Base-by-base conservation (phyloP, 345 rosid species). In the Raphanus sativus region DNA sequence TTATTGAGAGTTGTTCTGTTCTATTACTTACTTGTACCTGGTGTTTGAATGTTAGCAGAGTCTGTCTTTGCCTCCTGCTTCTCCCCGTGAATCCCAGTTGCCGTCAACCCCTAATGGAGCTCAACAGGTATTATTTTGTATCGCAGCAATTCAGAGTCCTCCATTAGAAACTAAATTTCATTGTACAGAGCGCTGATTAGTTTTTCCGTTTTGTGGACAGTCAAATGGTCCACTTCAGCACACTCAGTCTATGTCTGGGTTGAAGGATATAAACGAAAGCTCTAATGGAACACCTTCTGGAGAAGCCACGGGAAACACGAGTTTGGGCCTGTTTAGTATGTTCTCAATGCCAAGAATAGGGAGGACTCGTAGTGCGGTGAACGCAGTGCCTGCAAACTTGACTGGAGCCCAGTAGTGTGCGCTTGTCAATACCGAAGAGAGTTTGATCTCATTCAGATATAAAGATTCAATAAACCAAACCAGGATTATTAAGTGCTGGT, bases 61-160 rank as follows among this genome's bases (percentile, higher is more conserved):
- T 52, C 81, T 54, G 29, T 82, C 89, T 56, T 81, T 85, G 79
- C 89, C 87, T 55, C 84, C 89, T 40, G 62, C 21, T 66, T 74
- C 82, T 58, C 85, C 83, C 4, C 68, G 40, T 24, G 91, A 83
- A 73, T 67, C 81, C 28, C 81, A 86, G 54, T 65, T 81, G 21
- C 82, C 86, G 0, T 65, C 85, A 56, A 70, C 67, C 24, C 77
- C 86, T 55, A 84, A 68, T 82, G 89, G 83, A 69, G 73, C 85
- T 75, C 73, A 45, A 68, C 81, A 81, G 96, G 97, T 90, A 72
- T 21, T 21, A 21, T 21, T 21, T 21, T 21, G 21, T 21, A 21
- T 21, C 21, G 21, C 21, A 21, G 21, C 21, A 21, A 21, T 21
- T 21, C 21, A 21, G 21, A 21, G 21, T 21, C 21, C 21, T 21